A percentile compares a stretch with the other conserved stretches of the same genome.
phyloP scores from a whole-genome alignment of 257 asterid genomes.

The Datura wrightii region DNA sequence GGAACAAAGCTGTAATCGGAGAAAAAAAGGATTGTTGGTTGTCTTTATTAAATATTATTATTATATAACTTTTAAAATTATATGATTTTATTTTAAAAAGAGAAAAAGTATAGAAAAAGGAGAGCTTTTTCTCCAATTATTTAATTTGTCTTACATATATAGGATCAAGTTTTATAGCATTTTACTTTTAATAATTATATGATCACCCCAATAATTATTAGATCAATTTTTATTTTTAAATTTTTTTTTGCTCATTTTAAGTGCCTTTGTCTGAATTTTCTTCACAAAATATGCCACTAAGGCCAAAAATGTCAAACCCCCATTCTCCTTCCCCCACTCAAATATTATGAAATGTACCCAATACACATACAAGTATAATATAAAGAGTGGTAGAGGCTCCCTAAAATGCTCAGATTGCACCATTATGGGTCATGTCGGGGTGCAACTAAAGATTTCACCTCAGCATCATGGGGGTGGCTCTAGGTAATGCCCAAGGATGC shows the following conservation, averaged over 20 bases:
- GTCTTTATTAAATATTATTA: slow-evolving; percentile 24
- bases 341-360: no score
- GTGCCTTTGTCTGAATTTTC: background rate
- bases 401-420: no score
- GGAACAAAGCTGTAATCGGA: slow-evolving; percentile 70
- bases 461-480: no score
- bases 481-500: no score
- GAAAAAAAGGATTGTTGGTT: slow-evolving; percentile 26
- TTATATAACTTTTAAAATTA: slow-evolving; percentile 17
- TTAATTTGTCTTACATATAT: background rate
- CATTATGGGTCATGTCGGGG: no score
- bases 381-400: no score
- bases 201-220: background rate
- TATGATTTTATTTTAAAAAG: background rate
- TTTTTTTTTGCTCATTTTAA: background rate
- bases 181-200: background rate
- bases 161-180: background rate
- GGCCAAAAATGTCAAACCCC: no score
- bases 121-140: background rate
- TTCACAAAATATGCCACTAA: no score
- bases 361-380: no score
- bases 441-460: no score
- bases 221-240: background rate
- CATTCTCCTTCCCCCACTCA: no score
- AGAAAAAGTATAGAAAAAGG: no score